Base-by-base conservation (phyloP, 192 early-diverging fungal genomes). In the Entomortierella lignicola region DNA sequence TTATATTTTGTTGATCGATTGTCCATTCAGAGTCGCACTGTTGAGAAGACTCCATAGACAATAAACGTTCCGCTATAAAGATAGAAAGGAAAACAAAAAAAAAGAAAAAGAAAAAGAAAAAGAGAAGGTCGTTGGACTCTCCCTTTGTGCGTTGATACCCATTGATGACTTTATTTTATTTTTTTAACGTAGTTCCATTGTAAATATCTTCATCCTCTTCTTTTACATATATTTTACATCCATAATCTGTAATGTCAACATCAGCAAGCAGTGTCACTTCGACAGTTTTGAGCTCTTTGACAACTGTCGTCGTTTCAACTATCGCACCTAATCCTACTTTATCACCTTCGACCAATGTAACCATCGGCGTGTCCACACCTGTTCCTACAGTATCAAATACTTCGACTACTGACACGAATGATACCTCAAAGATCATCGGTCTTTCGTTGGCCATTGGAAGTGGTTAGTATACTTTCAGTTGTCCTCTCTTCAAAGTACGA, bases 401-500 rank as follows among this genome's bases (percentile, higher is more conserved):
- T 23, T n/a, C n/a, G 4, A 18, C 30, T 1, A 12, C 27, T 18
- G 47, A 47, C 3, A 4, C 27, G 18, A 44, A 30, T 31, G 70
- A 72, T 4, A 51, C 80, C 0, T 77, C 91, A 59, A 92, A 92
- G 68, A 74, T 88, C 50, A 89, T 96, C 43, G 96, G 96, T 55
- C 88, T 98, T 60, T 86, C 90, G 1, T 81, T 98, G 55, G 95
- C 96, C 37, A 85, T 98, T 1, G 73, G 82, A 42, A 85, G 84
- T 63, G 86, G 86, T 87, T 69, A 66, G 71, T 71, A 37, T 21
- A 7, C 27, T 20, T 12, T 8, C 26, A 47, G 32, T 29, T 3
- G 4, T 55, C 23, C 31, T 10, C 21, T 55, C 23, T 26, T 10
- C 21, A 21, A 48, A 8, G 25, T 55, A 64, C n/a, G 59, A 56